Evolutionary conservation across 805 yeast species (phyloP).

Genomic region (Saturnispora saitoi): DNA sequence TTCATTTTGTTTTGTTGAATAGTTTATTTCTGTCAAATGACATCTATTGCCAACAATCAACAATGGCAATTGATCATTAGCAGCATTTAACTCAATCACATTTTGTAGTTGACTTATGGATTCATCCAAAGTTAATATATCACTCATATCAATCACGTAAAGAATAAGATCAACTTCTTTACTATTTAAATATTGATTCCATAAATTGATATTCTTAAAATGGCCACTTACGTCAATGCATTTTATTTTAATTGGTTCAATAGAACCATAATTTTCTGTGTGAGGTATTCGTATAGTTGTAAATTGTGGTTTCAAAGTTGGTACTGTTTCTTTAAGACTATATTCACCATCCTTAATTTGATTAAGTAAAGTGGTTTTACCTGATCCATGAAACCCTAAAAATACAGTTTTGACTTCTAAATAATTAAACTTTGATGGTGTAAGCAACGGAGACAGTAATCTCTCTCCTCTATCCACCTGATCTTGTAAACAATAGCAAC

Average conservation of each 20-base stretch:
- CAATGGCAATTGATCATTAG: constrained; percentile 17
- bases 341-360: constrained; percentile 7
- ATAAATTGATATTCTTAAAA: constrained; percentile 17
- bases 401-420: constrained; percentile 20
- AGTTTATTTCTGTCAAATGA: constrained; percentile 16
- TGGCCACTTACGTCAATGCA: constrained; percentile 28
- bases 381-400: constrained; percentile 26
- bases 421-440: not conserved
- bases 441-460: not conserved
- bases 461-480: not conserved
- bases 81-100: constrained; percentile 17
- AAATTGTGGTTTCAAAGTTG: constrained; percentile 19
- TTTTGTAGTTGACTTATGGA: constrained; percentile 18
- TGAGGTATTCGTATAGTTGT: not conserved
- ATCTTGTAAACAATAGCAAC: not conserved
- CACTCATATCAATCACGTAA: constrained; percentile 26
- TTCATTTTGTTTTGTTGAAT: not conserved
- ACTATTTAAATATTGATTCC: constrained; percentile 16
- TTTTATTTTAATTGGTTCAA: constrained; percentile 9
- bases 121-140: constrained; percentile 20
- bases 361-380: constrained; percentile 15
- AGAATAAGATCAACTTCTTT: constrained; percentile 17
- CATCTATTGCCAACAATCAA: constrained; percentile 26
- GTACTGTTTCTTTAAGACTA: constrained; percentile 7
- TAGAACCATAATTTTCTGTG: not conserved